phyloP scores from a whole-genome alignment of 306 rosid genomes.

The Cicer pinnatifidum region DNA sequence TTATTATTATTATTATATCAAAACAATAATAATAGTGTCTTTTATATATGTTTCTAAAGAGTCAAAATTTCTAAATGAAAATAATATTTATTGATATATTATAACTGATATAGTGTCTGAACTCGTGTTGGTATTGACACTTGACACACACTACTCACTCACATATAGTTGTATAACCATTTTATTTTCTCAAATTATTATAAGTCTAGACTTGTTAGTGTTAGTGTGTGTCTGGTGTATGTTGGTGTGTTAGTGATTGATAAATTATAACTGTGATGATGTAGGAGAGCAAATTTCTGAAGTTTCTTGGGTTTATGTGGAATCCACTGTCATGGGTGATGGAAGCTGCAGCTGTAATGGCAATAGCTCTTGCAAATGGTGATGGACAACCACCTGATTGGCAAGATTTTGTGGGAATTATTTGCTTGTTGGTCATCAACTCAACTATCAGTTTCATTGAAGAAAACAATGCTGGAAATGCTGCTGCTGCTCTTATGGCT shows the following conservation, averaged over 20 bases:
- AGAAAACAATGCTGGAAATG: slow-evolving; percentile 99
- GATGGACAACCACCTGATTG: slow-evolving; percentile 89
- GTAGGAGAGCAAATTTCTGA: slow-evolving; percentile 94
- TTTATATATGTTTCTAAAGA: neutral
- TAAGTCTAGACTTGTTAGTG: too few species aligned
- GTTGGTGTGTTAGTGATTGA: neutral
- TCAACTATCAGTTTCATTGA: slow-evolving; percentile 97
- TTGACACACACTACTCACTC: too few species aligned
- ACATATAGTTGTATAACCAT: neutral
- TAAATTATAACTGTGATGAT: slow-evolving; percentile 29
- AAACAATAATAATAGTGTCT: neutral
- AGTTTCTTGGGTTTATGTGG: slow-evolving; percentile 99
- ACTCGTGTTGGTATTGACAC: neutral
- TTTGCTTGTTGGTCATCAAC: slow-evolving; percentile 80
- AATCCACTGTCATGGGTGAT: slow-evolving; percentile 99
- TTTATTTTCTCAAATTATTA: too few species aligned
- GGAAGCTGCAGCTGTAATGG: slow-evolving; percentile 99
- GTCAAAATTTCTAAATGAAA: slow-evolving; percentile 2
- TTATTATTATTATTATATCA: neutral
- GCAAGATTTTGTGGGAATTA: slow-evolving; percentile 93
- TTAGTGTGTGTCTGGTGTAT: neutral
- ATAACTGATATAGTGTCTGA: neutral
- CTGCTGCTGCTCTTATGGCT: slow-evolving; percentile 99
- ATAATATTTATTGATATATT: neutral
- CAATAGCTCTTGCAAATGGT: slow-evolving; percentile 95